Conservation (phyloP, 768 basidiomycete genomes). For the Termitomyces sp. region DNA sequence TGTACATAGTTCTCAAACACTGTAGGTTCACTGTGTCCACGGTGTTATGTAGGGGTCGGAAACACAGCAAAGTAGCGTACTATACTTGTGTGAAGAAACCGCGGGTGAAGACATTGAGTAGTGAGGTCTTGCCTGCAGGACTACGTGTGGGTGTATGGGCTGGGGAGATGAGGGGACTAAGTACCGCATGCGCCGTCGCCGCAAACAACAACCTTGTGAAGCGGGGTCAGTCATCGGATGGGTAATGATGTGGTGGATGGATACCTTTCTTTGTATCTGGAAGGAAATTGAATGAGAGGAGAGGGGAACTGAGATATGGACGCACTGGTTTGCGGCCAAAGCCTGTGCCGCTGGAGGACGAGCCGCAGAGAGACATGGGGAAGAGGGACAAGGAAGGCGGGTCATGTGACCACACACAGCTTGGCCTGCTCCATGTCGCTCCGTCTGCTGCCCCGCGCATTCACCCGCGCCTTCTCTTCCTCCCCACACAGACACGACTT, state of each 20-base stretch:
- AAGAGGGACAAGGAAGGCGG: not conserved
- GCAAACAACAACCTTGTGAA: conserved; percentile 71
- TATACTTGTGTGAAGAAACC: conserved; percentile 96
- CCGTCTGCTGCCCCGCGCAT: conserved; percentile 2
- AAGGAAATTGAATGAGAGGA: not conserved
- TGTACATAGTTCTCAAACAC: conserved; percentile 99
- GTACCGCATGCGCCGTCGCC: conserved; percentile 94
- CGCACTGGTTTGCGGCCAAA: conserved; percentile 61
- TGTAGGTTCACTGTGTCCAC: conserved; percentile 69
- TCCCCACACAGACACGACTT: conserved; percentile 42
- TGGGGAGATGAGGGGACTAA: conserved; percentile 22
- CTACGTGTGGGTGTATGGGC: conserved; percentile 9
- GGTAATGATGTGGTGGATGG: not conserved
- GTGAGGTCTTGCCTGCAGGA: conserved; percentile 70
- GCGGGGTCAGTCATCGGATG: conserved; percentile 11
- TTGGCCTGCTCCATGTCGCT: conserved; percentile 6
- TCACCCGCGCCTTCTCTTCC: conserved; percentile 29
- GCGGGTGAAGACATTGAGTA: conserved; percentile 84
- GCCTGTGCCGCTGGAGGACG: conserved; percentile 46
- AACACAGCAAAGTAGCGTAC: conserved; percentile 43
- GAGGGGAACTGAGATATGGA: conserved; percentile 2
- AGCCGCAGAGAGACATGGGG: conserved; percentile 57
- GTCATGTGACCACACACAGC: conserved; percentile 10
- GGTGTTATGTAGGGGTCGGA: conserved; percentile 6
- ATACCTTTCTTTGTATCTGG: conserved; percentile 50